Evolutionary conservation across 768 basidiomycete species (phyloP).

Genomic region (Sporobolomyces roseus): DNA sequence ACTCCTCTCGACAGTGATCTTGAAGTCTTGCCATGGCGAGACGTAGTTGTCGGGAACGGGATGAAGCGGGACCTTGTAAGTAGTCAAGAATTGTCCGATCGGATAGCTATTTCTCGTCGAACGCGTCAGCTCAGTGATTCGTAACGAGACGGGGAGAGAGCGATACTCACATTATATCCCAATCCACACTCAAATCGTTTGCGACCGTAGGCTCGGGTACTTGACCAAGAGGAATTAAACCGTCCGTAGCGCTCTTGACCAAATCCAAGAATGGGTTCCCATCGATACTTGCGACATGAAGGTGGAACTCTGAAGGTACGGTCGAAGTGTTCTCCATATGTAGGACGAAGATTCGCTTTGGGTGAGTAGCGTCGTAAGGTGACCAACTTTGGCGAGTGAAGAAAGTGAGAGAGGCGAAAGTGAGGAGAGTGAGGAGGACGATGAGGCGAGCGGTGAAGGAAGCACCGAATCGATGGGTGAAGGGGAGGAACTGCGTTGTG

Average conservation of each 20-base stretch:
- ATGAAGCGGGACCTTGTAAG: slow-evolving; percentile 65
- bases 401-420: slow-evolving; percentile 58
- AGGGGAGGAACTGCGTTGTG: slow-evolving; percentile 54
- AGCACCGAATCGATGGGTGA: slow-evolving; percentile 67
- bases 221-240: slow-evolving; percentile 56
- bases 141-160: slow-evolving; percentile 44
- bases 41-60: slow-evolving; percentile 51
- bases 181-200: slow-evolving; percentile 76
- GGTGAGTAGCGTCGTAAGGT: slow-evolving; percentile 79
- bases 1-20: slow-evolving; percentile 61
- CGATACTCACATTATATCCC: slow-evolving; percentile 82
- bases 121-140: slow-evolving; percentile 3
- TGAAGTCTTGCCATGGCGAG: slow-evolving; percentile 55
- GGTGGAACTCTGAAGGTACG: slow-evolving; percentile 57
- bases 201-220: slow-evolving; percentile 51
- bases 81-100: slow-evolving; percentile 66
- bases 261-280: slow-evolving; percentile 67
- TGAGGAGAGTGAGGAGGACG: slow-evolving; percentile 54
- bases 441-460: slow-evolving; percentile 47
- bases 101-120: slow-evolving; percentile 27
- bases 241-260: slow-evolving; percentile 59
- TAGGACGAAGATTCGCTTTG: slow-evolving; percentile 76
- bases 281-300: slow-evolving; percentile 79
- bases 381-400: slow-evolving; percentile 53
- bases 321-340: slow-evolving; percentile 73